Conservation (phyloP, 169 alveolate species). For the Eimeria acervulina region DNA sequence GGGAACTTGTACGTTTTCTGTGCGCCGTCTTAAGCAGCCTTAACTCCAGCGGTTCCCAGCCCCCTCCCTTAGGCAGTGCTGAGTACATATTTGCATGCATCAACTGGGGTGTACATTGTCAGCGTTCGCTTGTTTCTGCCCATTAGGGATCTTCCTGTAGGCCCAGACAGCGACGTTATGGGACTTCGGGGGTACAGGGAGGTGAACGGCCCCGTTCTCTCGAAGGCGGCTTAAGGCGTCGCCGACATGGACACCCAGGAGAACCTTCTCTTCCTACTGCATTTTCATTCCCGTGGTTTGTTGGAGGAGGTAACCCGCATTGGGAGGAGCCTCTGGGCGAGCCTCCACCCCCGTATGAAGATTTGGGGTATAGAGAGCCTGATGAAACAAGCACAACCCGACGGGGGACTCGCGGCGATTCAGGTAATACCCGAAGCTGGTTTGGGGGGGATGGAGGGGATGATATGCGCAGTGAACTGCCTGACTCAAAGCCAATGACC, state of each 20-base stretch:
- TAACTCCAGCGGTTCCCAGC: too few species aligned
- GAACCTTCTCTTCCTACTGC: neutral
- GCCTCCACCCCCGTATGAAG: neutral
- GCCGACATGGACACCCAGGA: neutral
- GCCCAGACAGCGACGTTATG: neutral
- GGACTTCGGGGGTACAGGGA: too few species aligned
- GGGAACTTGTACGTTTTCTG: too few species aligned
- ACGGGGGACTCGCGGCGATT: neutral
- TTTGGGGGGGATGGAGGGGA: neutral
- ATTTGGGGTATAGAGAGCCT: too few species aligned
- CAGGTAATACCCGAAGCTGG: neutral
- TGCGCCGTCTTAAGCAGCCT: too few species aligned
- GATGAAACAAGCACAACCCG: too few species aligned
- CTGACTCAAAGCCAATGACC: too few species aligned
- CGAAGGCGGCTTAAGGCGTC: neutral
- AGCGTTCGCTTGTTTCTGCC: neutral
- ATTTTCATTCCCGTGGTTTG: too few species aligned
- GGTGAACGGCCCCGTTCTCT: too few species aligned
- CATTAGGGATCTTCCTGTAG: neutral
- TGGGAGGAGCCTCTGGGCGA: neutral
- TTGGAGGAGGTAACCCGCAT: neutral
- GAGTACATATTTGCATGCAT: too few species aligned
- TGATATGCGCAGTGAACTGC: neutral
- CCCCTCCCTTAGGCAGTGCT: too few species aligned
- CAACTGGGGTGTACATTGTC: neutral